These are phyloP conservation scores for Candida pseudoviswanathii DNA, from an alignment of 1,139 yeast species.

Conservation along the genomic window DNA sequence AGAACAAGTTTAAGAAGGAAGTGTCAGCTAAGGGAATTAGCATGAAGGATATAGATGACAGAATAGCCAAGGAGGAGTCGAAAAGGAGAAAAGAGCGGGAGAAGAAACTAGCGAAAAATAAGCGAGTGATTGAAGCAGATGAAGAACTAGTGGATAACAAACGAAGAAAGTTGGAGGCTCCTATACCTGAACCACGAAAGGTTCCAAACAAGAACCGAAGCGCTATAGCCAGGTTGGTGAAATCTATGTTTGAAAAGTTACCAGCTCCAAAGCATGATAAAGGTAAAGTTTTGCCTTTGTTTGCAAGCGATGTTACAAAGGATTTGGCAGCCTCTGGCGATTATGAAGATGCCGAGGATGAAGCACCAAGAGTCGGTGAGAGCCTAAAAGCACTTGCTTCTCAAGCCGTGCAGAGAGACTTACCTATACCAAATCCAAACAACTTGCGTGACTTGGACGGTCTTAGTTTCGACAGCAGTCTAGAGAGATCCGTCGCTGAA, in stretches of 20 bases:
- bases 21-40: slow-evolving; percentile 54
- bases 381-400: slow-evolving; percentile 31
- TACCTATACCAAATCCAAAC: slow-evolving; percentile 51
- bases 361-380: slow-evolving; percentile 26
- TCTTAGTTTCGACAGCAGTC: slow-evolving; percentile 7
- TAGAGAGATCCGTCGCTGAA: slow-evolving; percentile 29
- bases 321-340: slow-evolving; percentile 15
- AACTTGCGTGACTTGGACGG: slow-evolving; percentile 10
- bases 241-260: slow-evolving; percentile 21
- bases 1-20: slow-evolving; percentile 44
- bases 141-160: slow-evolving; percentile 31
- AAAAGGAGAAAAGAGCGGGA: slow-evolving; percentile 26
- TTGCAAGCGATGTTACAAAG: slow-evolving; percentile 21
- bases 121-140: slow-evolving; percentile 29
- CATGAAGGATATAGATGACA: slow-evolving; percentile 40
- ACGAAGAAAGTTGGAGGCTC: slow-evolving; percentile 14
- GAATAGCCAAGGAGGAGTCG: slow-evolving; percentile 32
- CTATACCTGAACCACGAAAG: slow-evolving; percentile 9
- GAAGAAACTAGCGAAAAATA: slow-evolving; percentile 19
- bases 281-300: slow-evolving; percentile 29
- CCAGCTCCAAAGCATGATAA: slow-evolving; percentile 32
- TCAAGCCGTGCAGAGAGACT: slow-evolving; percentile 48
- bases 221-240: slow-evolving; percentile 19
- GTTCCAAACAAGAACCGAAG: slow-evolving; percentile 18
- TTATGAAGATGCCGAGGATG: slow-evolving; percentile 18